These are phyloP conservation scores for Ceratobasidium sp. DNA, from an alignment of 1,284 basidiomycete genomes.

Conservation along the genomic window DNA sequence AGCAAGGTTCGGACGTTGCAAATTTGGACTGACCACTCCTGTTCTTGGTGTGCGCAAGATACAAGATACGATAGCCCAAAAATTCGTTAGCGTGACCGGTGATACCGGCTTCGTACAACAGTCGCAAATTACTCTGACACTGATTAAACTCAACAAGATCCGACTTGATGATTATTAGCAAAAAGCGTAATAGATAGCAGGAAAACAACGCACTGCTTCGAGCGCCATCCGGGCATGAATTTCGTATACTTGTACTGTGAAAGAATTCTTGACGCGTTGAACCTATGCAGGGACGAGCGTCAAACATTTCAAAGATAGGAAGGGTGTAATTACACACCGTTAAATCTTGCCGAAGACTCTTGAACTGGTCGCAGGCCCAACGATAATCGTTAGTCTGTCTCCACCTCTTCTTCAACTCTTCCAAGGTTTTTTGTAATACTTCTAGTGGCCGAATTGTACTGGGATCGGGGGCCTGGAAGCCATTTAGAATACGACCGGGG, in stretches of 20 bases:
- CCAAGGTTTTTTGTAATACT: conserved; percentile 87
- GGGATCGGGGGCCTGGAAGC: conserved; percentile 88
- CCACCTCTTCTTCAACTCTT: conserved; percentile 92
- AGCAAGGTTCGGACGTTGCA: conserved; percentile 32
- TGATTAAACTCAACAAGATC: conserved; percentile 99
- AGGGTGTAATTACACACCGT: conserved; percentile 74
- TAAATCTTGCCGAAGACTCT: conserved; percentile 96
- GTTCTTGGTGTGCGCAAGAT: conserved; percentile 94
- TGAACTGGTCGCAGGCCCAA: conserved; percentile 99
- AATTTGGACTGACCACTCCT: conserved; percentile 75
- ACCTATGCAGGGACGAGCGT: conserved; percentile 70
- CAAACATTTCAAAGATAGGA: conserved; percentile 49
- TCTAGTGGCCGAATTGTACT: conserved; percentile 92
- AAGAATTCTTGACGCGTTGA: conserved; percentile 99
- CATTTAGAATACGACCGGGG: background rate
- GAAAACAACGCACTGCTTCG: conserved; percentile 77
- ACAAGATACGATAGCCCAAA: conserved; percentile 96
- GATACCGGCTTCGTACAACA: conserved; percentile 93
- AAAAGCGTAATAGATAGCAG: conserved; percentile 30
- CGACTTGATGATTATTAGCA: conserved; percentile 64
- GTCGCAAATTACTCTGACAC: conserved; percentile 92
- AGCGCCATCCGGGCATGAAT: conserved; percentile 98
- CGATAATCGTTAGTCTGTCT: conserved; percentile 85
- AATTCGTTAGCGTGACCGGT: conserved; percentile 95
- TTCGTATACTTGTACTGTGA: conserved; percentile 98